Evolutionary conservation across 225 moss, liverwort and hornwort species (phyloP), one percentile per base, ranked within the genome.

Genomic region (Bryoerythrophyllum caledonicum): DNA sequence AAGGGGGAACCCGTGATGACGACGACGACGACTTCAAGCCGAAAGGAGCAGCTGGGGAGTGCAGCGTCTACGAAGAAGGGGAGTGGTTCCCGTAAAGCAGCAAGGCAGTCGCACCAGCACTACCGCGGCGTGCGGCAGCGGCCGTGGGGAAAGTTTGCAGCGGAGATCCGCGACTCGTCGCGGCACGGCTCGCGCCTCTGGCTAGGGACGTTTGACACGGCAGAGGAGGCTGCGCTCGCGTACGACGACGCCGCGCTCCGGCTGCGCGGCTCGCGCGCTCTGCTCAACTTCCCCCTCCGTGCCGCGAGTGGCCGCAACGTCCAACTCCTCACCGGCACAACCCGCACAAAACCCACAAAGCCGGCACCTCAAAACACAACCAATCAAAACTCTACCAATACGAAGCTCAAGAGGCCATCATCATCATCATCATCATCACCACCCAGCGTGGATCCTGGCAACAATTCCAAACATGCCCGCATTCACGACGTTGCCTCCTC

Each of bases 271-370:
- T 84, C 89, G 3, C 86, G 86, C 1, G 89, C 89, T 17, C 80
- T 87, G 10, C 80, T 90, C 7, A 90, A 90, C 19, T 90, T 90
- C 21, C 89, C 88, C n/a, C 80, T 85, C 11, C 77, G 85, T 25
- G 88, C 89, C 24, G 86, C 82, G 7, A 81, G 81, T 35, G 84
- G 86, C 8, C 79, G 77, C 40, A 83, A 86, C 73, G 86, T 86
- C 10, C 79, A 79, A 77, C 68, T 89, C 41, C 63, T 68, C 53
- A 80, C 81, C 1, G 48, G 48, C 16, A 77, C 77, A 10, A 80
- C 74, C 58, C 40, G 67, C 20, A 71, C 74, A 0, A 86, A 80
- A 65, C 68, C 80, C 10, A 52, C 80, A 0, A 84, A 78, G 65
- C 16, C 63, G n/a, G n/a, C n/a, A 37, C 0, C 23, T 16, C 25